phyloP scores from a whole-genome alignment of 1,284 basidiomycete species.

The Amylostereum areolatum region DNA sequence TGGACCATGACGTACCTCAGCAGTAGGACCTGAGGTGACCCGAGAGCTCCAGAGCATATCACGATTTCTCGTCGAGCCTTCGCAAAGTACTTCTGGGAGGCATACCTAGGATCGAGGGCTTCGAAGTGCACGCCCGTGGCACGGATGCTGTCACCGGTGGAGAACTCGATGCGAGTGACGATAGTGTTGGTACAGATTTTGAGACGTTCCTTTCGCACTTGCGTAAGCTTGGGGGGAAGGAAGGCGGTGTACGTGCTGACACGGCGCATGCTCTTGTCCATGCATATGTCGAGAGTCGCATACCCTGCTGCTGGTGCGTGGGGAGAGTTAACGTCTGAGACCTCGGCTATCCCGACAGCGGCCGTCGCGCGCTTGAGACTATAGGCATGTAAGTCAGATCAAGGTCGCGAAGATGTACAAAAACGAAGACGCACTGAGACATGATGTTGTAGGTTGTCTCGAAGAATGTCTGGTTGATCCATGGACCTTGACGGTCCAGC shows the following conservation, averaged over 20 bases:
- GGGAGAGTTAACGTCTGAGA: constrained; percentile 2
- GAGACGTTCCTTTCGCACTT: background rate
- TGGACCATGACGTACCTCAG: constrained; percentile 12
- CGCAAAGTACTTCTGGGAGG: constrained; percentile 6
- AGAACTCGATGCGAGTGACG: background rate
- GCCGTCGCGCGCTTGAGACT: background rate
- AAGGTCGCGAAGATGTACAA: too few species aligned
- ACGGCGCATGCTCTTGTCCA: background rate
- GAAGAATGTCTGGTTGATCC: too few species aligned
- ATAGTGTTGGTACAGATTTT: constrained; percentile 2
- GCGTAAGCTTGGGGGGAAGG: background rate
- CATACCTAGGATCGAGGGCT: background rate
- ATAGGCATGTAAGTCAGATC: too few species aligned
- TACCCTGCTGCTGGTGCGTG: background rate
- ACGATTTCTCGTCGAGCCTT: constrained; percentile 21
- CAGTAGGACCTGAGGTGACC: constrained; percentile 20
- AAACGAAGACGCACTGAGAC: too few species aligned
- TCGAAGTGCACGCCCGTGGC: constrained; percentile 7
- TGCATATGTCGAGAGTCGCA: constrained; percentile 1
- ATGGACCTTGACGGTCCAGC: too few species aligned
- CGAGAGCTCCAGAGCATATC: constrained; percentile 24
- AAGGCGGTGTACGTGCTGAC: background rate
- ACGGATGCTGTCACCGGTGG: background rate
- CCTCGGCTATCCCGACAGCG: constrained; percentile 4
- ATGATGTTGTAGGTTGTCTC: too few species aligned